Conservation (phyloP, 108 stramenopile genomes). For the Chaetoceros tenuissimus region DNA sequence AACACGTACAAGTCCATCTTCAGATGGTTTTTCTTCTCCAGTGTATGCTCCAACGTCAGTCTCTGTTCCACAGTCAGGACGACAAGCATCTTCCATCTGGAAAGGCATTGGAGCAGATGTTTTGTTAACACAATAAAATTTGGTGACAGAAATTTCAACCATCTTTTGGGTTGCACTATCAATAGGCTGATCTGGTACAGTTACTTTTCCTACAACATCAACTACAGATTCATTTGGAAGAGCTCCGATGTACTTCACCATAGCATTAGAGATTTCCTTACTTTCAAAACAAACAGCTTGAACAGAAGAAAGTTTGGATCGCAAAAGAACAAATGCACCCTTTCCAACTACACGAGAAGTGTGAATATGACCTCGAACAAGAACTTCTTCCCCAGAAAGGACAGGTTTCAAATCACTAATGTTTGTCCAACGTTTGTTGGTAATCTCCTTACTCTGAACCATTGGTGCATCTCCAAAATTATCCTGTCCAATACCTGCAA, state of each 20-base stretch:
- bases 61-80: conserved; percentile 78
- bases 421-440: conserved; percentile 58
- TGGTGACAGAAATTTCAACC: conserved; percentile 86
- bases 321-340: conserved; percentile 90
- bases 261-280: conserved; percentile 54
- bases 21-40: conserved; percentile 54
- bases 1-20: conserved; percentile 64
- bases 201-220: conserved; percentile 82
- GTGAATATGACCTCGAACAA: conserved; percentile 87
- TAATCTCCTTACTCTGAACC: conserved; percentile 60
- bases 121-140: conserved; percentile 84
- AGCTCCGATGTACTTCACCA: conserved; percentile 93
- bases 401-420: conserved; percentile 66
- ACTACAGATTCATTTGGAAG: conserved; percentile 90
- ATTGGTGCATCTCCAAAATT: conserved; percentile 89
- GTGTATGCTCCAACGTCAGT: conserved; percentile 80
- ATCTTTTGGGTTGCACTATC: conserved; percentile 87
- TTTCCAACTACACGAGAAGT: conserved; percentile 83
- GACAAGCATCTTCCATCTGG: conserved; percentile 95
- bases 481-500: conserved; percentile 64
- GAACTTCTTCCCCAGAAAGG: conserved; percentile 64
- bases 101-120: conserved; percentile 86
- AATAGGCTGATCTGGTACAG: conserved; percentile 72
- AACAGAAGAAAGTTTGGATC: conserved; percentile 85
- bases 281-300: conserved; percentile 88